Evolutionary conservation across 2,329 filamentous ascomycete species (phyloP), one percentile per base, ranked within the genome.

Genomic region (Fusarium sp.): DNA sequence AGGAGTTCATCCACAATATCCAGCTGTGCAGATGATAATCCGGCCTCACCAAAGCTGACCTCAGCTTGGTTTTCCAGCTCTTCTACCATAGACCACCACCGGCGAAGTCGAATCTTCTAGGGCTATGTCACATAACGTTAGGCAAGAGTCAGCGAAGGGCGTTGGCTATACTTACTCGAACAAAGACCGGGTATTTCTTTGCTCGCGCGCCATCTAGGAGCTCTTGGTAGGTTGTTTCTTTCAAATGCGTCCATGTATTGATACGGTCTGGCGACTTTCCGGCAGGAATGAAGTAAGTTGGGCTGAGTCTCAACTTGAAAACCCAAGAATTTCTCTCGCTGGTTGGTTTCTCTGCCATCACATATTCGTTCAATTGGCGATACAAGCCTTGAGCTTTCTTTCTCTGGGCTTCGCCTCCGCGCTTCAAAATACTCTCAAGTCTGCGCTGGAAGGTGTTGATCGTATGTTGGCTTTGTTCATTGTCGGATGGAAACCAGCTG

Each of bases 61-160:
- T 64, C 50, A 7, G 59, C 27, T 12, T 70, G n/a, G 7, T 65
- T 46, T 12, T 67, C 63, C 2, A 76, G 33, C 18, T 68, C 56
- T 4, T 64, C 50, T 18, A 76, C 17, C 18, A 64, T 35, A 7
- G 62, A 46, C 75, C 75, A 76, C 60, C 67, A 59, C 17, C 61
- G 58, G 32, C 70, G 75, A 26, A 76, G 37, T 50, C 63, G 64
- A 67, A 76, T 65, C 53, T 76, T 78, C 71, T 57, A 76, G 30
- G 69, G 65, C 75, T 77, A 7, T 17, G 26, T 18, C 14, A n/a
- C n/a, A 38, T 26, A 27, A 11, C 18, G 20, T 73, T 33, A 62
- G 49, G 12, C n/a, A 23, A 17, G 42, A 46, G 17, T 32, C 42
- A 38, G 18, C 6, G 13, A 30, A n/a, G 15, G 26, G 13, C 4